Evolutionary conservation across 208 protist genomes (phyloP).

Genomic region (Angomonas ambiguus): DNA sequence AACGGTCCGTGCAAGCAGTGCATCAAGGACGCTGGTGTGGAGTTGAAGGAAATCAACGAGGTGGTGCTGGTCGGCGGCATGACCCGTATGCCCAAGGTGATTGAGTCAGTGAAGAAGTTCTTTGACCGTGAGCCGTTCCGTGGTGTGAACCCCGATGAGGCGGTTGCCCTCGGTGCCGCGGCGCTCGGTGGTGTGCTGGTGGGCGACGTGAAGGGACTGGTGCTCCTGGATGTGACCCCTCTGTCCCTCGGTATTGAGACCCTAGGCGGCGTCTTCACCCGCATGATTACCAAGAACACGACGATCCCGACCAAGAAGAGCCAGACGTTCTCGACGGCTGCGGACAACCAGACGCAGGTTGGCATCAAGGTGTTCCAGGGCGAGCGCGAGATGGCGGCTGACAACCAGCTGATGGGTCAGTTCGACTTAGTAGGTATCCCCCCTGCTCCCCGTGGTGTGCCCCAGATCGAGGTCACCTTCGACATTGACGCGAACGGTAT

Average conservation of each 20-base stretch:
- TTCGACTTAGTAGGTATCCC: slow-evolving; percentile 94
- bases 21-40: slow-evolving; percentile 86
- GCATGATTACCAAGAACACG: slow-evolving; percentile 98
- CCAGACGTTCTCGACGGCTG: slow-evolving; percentile 90
- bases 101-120: slow-evolving; percentile 83
- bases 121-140: slow-evolving; percentile 95
- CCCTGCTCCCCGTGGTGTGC: slow-evolving; percentile 77
- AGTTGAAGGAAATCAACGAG: slow-evolving; percentile 90
- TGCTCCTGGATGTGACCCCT: slow-evolving; percentile 98
- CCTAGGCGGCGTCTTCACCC: slow-evolving; percentile 95
- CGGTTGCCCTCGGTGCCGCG: slow-evolving; percentile 98
- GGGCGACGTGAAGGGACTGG: slow-evolving; percentile 92
- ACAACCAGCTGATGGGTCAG: slow-evolving; percentile 95
- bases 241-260: slow-evolving; percentile 98
- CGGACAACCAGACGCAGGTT: slow-evolving; percentile 80
- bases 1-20: slow-evolving; percentile 61
- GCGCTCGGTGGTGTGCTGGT: slow-evolving; percentile 95
- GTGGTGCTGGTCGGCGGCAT: slow-evolving; percentile 97
- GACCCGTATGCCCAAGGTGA: slow-evolving; percentile 97
- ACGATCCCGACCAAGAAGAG: slow-evolving; percentile 97
- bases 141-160: slow-evolving; percentile 99
- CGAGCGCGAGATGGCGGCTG: slow-evolving; percentile 87
- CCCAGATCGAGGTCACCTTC: slow-evolving; percentile 98
- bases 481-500: slow-evolving; percentile 99
- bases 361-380: slow-evolving; percentile 94